Base-by-base conservation (phyloP, 495 filamentous ascomycete genomes). In the Penicillium goetzii region DNA sequence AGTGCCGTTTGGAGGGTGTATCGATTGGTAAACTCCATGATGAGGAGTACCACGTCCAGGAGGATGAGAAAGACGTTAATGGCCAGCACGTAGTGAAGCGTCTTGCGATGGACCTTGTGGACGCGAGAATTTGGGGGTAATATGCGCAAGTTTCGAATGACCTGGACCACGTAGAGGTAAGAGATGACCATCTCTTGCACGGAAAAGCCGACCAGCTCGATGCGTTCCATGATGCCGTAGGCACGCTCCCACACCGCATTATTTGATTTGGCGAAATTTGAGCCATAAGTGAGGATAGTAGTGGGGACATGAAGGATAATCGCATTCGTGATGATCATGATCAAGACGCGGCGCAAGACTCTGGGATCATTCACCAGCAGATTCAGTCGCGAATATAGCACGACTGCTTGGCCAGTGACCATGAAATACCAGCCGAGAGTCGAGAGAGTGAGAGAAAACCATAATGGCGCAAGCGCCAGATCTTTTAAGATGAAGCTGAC, bases 181-280 rank as follows among this genome's bases (percentile, higher is more conserved):
- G 83, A 84, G 56, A 86, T 77, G 40, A 81, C 69, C 47, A 77
- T 65, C 60, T 86, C 83, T 64, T 86, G 83, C 10, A 80, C 41
- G 50, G 68, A 77, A 62, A 85, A 83, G 8, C 70, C 76, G 2
- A 73, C 74, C 47, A 84, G 71, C 61, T 85, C 75, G 17, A 80
- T 72, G 12, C 75, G 78, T 56, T 84, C 82, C 58, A 79, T 76
- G 28, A 81, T 70, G 10, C 72, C 71, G 65, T 81, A 85, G 0
- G 66, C 69, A 4, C 68, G n/a, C 0, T 11, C 15, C 32, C 47
- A 49, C 19, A 30, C 30, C 10, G 45, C 40, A n/a, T 30, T 40
- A 19, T 57, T 25, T n/a, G 25, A 25, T 19, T 34, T 63, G n/a
- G 38, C 34, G 60, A 43, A 62, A 47, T 77, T 78, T 5, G 70